A percentile compares a stretch with the other conserved stretches of the same genome.
Conservation (phyloP, 1,284 basidiomycete species). For the Papiliotrema nemorosa region DNA sequence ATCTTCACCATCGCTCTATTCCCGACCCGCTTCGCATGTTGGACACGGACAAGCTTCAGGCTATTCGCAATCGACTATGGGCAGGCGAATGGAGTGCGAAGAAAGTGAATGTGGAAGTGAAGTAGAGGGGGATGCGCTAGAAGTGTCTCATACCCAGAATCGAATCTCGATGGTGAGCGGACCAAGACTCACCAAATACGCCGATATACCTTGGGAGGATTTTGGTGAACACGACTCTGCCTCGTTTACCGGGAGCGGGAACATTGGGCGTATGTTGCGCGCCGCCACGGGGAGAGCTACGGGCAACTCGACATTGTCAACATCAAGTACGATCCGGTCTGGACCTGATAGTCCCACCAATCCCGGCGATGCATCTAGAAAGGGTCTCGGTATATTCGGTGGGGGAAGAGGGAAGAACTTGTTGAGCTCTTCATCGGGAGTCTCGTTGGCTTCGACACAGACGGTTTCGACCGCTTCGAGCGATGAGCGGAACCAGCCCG, state of each 20-base stretch:
- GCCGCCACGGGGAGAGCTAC: neutral
- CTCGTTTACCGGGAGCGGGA: neutral
- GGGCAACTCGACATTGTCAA: no score
- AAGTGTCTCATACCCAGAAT: constrained; percentile 6
- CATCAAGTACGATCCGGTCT: neutral
- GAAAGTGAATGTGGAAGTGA: constrained; percentile 1
- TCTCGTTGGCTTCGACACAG: constrained; percentile 2
- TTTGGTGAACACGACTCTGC: neutral
- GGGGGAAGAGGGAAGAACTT: neutral
- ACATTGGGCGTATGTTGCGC: neutral
- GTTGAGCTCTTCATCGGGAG: constrained; percentile 1
- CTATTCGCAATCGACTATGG: neutral
- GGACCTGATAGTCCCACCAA: neutral
- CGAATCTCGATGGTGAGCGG: constrained; percentile 21
- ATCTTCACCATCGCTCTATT: constrained; percentile 15
- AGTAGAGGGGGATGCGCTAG: neutral
- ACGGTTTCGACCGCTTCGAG: neutral
- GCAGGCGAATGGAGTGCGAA: constrained; percentile 1
- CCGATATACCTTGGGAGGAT: constrained; percentile 16
- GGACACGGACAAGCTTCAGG: no score
- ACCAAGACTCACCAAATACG: constrained; percentile 16
- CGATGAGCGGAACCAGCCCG: neutral
- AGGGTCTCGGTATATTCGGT: neutral
- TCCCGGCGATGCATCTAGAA: neutral
- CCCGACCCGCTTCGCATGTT: constrained; percentile 1